Percentiles rank a stretch among this genome's conserved stretches.
phyloP scores from a whole-genome alignment of 208 protist genomes.

The Leishmania martiniquensis region DNA sequence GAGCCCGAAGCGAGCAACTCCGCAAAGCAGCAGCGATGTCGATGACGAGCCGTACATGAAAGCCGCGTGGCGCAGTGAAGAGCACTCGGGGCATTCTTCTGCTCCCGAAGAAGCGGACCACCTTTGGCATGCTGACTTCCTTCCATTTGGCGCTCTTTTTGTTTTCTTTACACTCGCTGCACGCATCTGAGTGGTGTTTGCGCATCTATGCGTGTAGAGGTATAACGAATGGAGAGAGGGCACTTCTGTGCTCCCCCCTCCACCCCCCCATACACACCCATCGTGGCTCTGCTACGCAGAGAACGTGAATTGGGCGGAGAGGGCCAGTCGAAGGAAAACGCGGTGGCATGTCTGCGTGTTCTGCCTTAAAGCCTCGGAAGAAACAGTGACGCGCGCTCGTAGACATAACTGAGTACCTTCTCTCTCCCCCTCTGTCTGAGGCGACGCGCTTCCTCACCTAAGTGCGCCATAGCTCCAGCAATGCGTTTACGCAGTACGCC shows the following conservation, averaged over 20 bases:
- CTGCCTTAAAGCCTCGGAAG: neutral
- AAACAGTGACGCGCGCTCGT: neutral
- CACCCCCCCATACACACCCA: neutral
- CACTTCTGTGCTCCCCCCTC: neutral
- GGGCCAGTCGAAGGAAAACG: neutral
- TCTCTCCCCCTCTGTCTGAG: neutral
- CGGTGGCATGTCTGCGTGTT: neutral
- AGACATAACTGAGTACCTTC: neutral
- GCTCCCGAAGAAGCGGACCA: neutral
- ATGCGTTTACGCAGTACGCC: conserved; percentile 44
- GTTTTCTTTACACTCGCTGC: neutral
- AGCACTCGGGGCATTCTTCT: neutral
- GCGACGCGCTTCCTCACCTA: neutral
- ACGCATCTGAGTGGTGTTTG: neutral
- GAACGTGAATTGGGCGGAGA: neutral
- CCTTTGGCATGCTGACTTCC: neutral
- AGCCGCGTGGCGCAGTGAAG: neutral
- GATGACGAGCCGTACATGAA: neutral
- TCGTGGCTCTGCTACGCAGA: neutral
- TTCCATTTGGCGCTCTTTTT: neutral
- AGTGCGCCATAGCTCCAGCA: conserved; percentile 43
- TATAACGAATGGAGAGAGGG: neutral
- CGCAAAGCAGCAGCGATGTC: too few species aligned
- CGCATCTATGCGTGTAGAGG: neutral
- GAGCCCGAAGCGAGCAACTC: neutral